These are phyloP conservation scores for Rhizophlyctis rosea DNA, from an alignment of 192 early-diverging fungal genomes.

Conservation along the genomic window DNA sequence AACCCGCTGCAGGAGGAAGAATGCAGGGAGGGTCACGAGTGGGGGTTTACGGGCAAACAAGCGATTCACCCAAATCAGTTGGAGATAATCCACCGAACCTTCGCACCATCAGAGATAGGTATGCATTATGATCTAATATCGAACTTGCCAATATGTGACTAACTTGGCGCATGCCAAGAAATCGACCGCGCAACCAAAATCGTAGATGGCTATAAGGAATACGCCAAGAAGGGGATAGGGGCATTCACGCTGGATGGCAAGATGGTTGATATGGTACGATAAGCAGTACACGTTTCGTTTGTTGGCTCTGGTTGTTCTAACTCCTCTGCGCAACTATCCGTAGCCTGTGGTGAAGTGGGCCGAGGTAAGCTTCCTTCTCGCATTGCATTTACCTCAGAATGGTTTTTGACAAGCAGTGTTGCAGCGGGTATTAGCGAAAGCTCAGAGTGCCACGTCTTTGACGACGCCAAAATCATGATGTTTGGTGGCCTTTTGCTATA, in stretches of 20 bases:
- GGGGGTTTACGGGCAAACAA: conserved; percentile 96
- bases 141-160: no score
- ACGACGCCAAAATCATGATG: no score
- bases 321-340: background rate
- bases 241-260: conserved; percentile 92
- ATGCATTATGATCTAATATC: conserved; percentile 11
- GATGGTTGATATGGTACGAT: conserved; percentile 56
- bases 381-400: no score
- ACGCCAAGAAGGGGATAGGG: conserved; percentile 72
- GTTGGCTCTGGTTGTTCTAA: background rate
- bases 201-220: conserved; percentile 63
- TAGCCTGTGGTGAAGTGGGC: conserved; percentile 93
- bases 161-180: no score
- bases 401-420: no score
- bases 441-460: no score
- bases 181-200: conserved; percentile 68
- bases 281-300: background rate
- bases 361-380: conserved; percentile 22
- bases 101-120: conserved; percentile 70
- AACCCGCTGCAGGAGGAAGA: conserved; percentile 62
- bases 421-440: no score
- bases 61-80: conserved; percentile 91
- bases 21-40: conserved; percentile 77
- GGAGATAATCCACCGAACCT: conserved; percentile 73
- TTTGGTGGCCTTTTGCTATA: no score